Base-by-base conservation (phyloP, 192 early-diverging fungal genomes). In the Coemansia sp. region DNA sequence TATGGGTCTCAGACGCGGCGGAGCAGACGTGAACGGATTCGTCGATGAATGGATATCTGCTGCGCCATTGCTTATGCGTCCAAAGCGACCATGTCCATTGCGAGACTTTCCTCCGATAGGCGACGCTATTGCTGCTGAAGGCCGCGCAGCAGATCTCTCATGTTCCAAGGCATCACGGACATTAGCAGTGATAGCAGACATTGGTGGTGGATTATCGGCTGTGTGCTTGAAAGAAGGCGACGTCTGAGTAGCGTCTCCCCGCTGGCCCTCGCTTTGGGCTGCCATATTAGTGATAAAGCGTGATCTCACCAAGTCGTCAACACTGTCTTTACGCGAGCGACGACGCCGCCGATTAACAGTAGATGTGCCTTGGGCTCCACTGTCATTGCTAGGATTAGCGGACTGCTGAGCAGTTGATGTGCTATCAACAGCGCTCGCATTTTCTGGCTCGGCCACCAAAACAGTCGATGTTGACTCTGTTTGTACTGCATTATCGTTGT, bases 291-390 rank as follows among this genome's bases (percentile, higher is more conserved):
- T 54, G 38, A 66, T 62, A 12, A 81, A 71, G 31, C 74, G 65
- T 10, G 78, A 69, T n/a, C 78, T 65, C 12, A 81, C 73, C 27
- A 81, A 58, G 28, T 81, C 78, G 32, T 81, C 78, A 18, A 81
- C 70, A 38, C 78, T 81, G 55, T 76, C 78, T 25, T 81, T 81
- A 6, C 74, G 68, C 21, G 66, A 47, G 19, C 69, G 61, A 31
- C 72, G 71, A 7, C 68, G 64, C 30, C 60, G 49, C 19, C 34
- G 10, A 28, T 28, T 21, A 4, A 21, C n/a, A 9, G 26, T 28
- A 0, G 25, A 31, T 7, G 47, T 30, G 28, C 16, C 21, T 19
- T 60, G 47, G 16, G 44, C 22, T 25, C 4, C 59, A 55, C 63
- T 56, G 65, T 9, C 19, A 8, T 12, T 49, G 49, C 1, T 44